phyloP scores from a whole-genome alignment of 805 yeast genomes.

The Ogataea methylovora region DNA sequence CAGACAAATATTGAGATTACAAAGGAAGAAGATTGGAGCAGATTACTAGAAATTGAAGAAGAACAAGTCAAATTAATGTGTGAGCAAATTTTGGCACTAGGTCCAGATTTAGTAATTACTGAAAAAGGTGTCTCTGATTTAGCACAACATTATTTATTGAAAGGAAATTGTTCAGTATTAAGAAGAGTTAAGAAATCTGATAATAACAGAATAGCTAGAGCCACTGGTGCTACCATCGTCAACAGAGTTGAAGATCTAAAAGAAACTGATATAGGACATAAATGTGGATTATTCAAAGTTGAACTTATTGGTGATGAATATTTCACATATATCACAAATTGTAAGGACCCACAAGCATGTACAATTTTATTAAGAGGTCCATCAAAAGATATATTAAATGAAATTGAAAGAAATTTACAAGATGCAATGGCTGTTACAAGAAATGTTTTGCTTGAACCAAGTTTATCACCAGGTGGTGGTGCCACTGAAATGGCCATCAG shows the following conservation, averaged over 20 bases:
- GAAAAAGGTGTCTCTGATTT: slow-evolving; percentile 98
- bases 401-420: slow-evolving; percentile 92
- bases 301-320: slow-evolving; percentile 97
- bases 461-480: slow-evolving; percentile 97
- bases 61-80: slow-evolving; percentile 89
- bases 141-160: slow-evolving; percentile 92
- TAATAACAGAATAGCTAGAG: slow-evolving; percentile 93
- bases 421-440: slow-evolving; percentile 98
- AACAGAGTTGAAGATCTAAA: slow-evolving; percentile 92
- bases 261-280: slow-evolving; percentile 82
- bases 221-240: slow-evolving; percentile 96
- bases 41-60: slow-evolving; percentile 93
- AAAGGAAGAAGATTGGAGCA: slow-evolving; percentile 93
- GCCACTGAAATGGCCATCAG: slow-evolving; percentile 99
- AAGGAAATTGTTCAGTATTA: slow-evolving; percentile 87
- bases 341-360: slow-evolving; percentile 87
- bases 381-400: slow-evolving; percentile 92
- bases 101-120: slow-evolving; percentile 92
- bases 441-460: slow-evolving; percentile 91
- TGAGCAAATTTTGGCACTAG: slow-evolving; percentile 73
- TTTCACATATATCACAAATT: slow-evolving; percentile 75
- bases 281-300: slow-evolving; percentile 86
- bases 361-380: slow-evolving; percentile 92
- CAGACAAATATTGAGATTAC: slow-evolving; percentile 97
- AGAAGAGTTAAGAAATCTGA: slow-evolving; percentile 95